Evolutionary conservation across 1,139 yeast species (phyloP).

Genomic region (Suhomyces yuchorum): DNA sequence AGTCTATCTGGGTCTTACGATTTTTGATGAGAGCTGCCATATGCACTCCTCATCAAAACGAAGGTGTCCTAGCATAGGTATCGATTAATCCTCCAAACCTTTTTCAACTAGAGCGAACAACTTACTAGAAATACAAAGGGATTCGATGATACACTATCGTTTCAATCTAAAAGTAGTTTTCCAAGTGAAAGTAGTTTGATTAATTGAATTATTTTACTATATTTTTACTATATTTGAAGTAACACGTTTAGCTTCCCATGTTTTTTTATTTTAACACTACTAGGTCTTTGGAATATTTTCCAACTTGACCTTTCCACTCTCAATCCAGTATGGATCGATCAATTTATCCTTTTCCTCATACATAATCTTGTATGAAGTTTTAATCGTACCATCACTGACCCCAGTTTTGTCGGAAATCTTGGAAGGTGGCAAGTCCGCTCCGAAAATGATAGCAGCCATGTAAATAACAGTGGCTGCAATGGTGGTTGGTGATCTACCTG

Average conservation of each 20-base stretch:
- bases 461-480: constrained; percentile 97
- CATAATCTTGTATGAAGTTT: constrained; percentile 84
- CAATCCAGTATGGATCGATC: constrained; percentile 79
- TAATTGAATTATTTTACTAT: not conserved
- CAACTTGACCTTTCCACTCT: constrained; percentile 65
- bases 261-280: constrained; percentile 12
- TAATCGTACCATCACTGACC: constrained; percentile 96
- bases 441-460: constrained; percentile 85
- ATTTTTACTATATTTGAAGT: not conserved
- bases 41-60: not conserved
- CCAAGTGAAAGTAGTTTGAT: not conserved
- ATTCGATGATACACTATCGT: no score
- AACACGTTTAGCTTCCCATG: not conserved
- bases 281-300: constrained; percentile 56
- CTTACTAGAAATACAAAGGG: not conserved
- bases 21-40: constrained; percentile 1
- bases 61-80: no score
- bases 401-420: constrained; percentile 94
- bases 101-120: no score
- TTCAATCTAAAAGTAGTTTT: no score
- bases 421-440: constrained; percentile 67
- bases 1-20: constrained; percentile 3
- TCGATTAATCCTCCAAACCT: no score
- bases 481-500: constrained; percentile 96
- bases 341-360: constrained; percentile 73